A percentile compares a stretch with the other conserved stretches of the same genome.
phyloP scores from a whole-genome alignment of 2,329 filamentous ascomycete species.

The Zymoseptoria crescenta region DNA sequence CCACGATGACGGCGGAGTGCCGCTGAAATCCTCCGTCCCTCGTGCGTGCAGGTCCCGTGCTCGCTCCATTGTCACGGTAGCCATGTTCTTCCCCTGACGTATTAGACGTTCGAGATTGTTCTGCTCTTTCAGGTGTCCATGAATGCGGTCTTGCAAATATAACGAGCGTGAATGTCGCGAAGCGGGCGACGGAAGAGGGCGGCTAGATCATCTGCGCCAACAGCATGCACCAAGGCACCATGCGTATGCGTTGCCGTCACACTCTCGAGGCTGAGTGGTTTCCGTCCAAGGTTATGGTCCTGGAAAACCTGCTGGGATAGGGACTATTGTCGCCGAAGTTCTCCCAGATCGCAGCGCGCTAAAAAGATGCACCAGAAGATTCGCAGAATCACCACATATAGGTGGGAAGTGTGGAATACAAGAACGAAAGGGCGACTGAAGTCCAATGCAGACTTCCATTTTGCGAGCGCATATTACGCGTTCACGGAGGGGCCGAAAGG shows the following conservation, averaged over 20 bases:
- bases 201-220: neutral
- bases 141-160: neutral
- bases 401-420: neutral
- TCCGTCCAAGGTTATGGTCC: neutral
- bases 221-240: neutral
- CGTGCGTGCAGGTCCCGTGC: constrained; percentile 9
- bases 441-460: neutral
- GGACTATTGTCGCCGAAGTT: neutral
- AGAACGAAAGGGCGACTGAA: neutral
- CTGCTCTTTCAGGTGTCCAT: neutral
- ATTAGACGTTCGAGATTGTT: neutral
- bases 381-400: neutral
- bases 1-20: constrained; percentile 7
- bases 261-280: neutral
- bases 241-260: neutral
- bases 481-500: neutral
- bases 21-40: neutral
- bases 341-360: neutral
- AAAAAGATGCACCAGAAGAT: neutral
- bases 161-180: neutral
- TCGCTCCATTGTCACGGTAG: constrained; percentile 16
- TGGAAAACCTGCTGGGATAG: neutral
- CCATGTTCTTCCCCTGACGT: constrained; percentile 9
- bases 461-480: neutral
- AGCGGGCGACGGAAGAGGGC: neutral